Conservation (phyloP, 305 asterid species). For the Striga hermonthica region DNA sequence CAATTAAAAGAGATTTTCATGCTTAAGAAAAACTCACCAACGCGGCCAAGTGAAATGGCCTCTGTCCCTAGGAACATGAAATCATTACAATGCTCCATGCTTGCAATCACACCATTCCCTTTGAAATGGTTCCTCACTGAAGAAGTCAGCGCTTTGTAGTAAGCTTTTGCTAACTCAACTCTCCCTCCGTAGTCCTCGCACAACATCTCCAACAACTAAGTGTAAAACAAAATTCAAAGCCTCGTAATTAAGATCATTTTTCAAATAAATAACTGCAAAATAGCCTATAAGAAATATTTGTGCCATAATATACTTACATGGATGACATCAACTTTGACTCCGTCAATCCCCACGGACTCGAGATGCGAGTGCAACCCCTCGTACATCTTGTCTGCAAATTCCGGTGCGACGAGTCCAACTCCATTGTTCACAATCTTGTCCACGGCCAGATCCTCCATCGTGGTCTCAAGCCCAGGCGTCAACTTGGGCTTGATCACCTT, state of each 20-base stretch:
- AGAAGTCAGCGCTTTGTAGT: conserved; percentile 61
- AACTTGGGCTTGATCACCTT: conserved; percentile 59
- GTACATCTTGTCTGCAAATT: conserved; percentile 52
- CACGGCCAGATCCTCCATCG: conserved; percentile 94
- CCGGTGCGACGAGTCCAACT: conserved; percentile 85
- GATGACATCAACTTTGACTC: conserved; percentile 91
- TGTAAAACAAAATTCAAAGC: background rate
- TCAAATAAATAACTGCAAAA: background rate
- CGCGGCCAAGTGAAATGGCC: conserved; percentile 82
- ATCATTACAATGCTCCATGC: conserved; percentile 97
- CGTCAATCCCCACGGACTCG: conserved; percentile 79
- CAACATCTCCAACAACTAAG: conserved; percentile 75
- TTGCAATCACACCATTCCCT: conserved; percentile 91
- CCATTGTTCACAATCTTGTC: conserved; percentile 90
- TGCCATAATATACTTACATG: conserved; percentile 44
- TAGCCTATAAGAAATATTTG: no score
- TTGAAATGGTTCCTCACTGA: conserved; percentile 79
- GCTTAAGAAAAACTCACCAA: conserved; percentile 44
- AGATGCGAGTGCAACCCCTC: conserved; percentile 86
- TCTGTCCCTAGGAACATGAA: conserved; percentile 91
- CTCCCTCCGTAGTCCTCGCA: conserved; percentile 88
- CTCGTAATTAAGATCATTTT: background rate
- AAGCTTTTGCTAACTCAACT: conserved; percentile 82
- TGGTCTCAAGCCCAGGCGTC: conserved; percentile 73
- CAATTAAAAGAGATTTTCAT: no score